Evolutionary conservation across 441 rosid genomes (phyloP).

Genomic region (Raphanus hybrid): DNA sequence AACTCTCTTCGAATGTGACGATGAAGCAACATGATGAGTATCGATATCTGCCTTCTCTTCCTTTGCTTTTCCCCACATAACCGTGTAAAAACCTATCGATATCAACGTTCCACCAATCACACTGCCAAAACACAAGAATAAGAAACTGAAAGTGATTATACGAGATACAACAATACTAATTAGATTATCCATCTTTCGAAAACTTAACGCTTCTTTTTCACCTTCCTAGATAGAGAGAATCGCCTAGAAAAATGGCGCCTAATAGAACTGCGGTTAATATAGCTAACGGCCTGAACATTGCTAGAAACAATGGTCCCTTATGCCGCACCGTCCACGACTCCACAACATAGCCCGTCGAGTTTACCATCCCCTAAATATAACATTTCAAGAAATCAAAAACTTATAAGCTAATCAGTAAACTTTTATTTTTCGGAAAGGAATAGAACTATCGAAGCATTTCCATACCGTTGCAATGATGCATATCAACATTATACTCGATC

Average conservation of each 20-base stretch:
- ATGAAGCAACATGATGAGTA: background rate
- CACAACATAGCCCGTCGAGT: conserved; percentile 43
- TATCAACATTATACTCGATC: conserved; percentile 40
- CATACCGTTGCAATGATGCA: conserved; percentile 33
- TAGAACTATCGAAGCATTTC: background rate
- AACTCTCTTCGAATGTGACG: conserved; percentile 32
- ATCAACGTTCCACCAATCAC: conserved; percentile 52
- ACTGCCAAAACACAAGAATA: conserved; percentile 44
- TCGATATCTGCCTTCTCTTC: conserved; percentile 44
- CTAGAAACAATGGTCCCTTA: conserved; percentile 57
- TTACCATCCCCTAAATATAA: conserved; percentile 39
- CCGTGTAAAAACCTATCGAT: conserved; percentile 54
- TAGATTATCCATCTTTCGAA: background rate
- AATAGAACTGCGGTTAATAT: conserved; percentile 49
- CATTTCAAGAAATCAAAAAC: conserved; percentile 31
- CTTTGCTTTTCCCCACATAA: conserved; percentile 59
- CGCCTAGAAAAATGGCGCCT: conserved; percentile 56
- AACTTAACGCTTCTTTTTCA: conserved; percentile 6
- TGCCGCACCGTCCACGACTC: conserved; percentile 53
- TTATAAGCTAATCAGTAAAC: background rate
- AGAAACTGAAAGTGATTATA: background rate
- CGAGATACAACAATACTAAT: background rate
- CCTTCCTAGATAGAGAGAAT: conserved; percentile 64
- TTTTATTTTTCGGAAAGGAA: background rate
- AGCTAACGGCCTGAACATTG: conserved; percentile 59